Conservation (phyloP, 2,329 filamentous ascomycete species). For the Tolypocladium capitatum region DNA sequence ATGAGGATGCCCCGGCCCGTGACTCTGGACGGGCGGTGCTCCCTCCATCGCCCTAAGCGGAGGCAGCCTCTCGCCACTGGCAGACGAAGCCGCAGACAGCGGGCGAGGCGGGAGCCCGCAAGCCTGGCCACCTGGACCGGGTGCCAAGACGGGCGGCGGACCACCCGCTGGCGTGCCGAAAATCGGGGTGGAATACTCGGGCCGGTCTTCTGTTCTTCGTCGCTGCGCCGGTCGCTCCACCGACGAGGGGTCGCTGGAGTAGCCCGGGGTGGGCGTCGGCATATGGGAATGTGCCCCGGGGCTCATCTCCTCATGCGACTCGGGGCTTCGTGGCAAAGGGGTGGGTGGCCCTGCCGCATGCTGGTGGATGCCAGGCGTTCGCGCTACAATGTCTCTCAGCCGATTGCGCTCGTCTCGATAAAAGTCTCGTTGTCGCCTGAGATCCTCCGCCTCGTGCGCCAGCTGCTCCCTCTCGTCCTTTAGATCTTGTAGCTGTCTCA, state of each 20-base stretch:
- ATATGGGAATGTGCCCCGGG: conserved; percentile 16
- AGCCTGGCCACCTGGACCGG: conserved; percentile 22
- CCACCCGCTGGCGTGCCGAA: conserved; percentile 23
- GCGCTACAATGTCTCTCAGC: conserved; percentile 51
- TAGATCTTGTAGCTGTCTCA: conserved; percentile 53
- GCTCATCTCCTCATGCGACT: conserved; percentile 24
- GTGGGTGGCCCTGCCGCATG: conserved; percentile 39
- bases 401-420: conserved; percentile 63
- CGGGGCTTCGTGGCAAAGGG: conserved; percentile 26
- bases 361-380: conserved; percentile 42
- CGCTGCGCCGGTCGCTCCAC: conserved; percentile 33
- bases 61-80: conserved; percentile 30
- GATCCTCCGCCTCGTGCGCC: conserved; percentile 35
- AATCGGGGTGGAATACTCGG: conserved; percentile 25
- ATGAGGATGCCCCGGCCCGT: conserved; percentile 12
- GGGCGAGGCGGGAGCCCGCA: conserved; percentile 25
- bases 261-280: conserved; percentile 16
- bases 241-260: conserved; percentile 28
- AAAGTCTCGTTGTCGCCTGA: conserved; percentile 54
- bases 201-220: conserved; percentile 33
- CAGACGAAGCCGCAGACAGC: conserved; percentile 22
- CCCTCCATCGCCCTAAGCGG: conserved; percentile 34
- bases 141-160: conserved; percentile 25
- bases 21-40: conserved; percentile 9
- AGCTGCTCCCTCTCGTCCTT: conserved; percentile 57